Base-by-base conservation (phyloP, 257 asterid genomes). In the Capsicum chinense region DNA sequence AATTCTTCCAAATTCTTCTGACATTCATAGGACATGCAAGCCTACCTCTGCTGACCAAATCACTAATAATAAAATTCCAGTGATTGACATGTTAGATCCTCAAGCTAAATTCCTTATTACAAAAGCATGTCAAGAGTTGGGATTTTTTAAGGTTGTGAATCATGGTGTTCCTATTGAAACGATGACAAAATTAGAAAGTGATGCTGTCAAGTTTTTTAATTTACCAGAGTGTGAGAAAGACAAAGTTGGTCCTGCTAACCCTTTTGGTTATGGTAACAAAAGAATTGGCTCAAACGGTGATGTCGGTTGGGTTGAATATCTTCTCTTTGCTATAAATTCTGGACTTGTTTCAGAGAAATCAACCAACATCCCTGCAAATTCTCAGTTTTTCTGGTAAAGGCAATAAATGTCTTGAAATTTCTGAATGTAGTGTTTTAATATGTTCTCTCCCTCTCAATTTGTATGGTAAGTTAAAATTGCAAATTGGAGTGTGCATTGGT, bases 271-370 rank as follows among this genome's bases (percentile, higher is more conserved):
- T 83, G 89, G 88, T 4, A 85, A 70, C 83, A 87, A 85, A 71
- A 83, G 33, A 14, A 87, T 87, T 69, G 89, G 89, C 9, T 64
- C 64, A 15, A 82, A 82, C 7, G 86, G 89, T 60, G 89, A 87
- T 83, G 66, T 85, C 19, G 89, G 89, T 67, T 87, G 88, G 89
- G 52, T 85, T 67, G 89, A 87, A 37, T 87, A 87, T 82, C 87
- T 87, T 62, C 85, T 87, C 42, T 58, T 79, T 33, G 19, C 76
- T 33, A 42, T 81, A 74, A 85, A 85, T 39, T 66, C 80, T 11
- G 39, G 83, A n/a, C 57, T 78, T 21, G 10, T 83, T 82, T 33
- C 80, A 2, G 66, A 50, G 1, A 79, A 82, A 19, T 13, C 85
- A 57, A 15, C 85, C 33, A 4, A 8, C 17, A 57, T 85, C 69